These are phyloP conservation scores for Phoma sp. DNA, from an alignment of 2,329 filamentous ascomycete species.

Conservation along the genomic window DNA sequence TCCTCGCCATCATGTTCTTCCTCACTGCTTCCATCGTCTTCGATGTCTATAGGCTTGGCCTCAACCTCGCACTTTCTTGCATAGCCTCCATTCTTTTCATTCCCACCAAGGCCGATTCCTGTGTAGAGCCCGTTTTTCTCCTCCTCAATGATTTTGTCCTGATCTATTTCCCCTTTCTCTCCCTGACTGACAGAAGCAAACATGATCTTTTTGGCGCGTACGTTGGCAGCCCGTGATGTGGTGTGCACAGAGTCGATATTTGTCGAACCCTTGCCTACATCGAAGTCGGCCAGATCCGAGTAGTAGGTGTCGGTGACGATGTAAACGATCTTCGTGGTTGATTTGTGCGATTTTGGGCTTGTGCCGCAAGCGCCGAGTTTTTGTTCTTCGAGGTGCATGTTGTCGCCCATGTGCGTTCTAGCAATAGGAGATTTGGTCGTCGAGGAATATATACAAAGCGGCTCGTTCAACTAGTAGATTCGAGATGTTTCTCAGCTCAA, in stretches of 20 bases:
- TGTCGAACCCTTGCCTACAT: conserved; percentile 25
- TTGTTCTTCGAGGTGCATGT: conserved; percentile 3
- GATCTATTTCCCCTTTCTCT: conserved; percentile 25
- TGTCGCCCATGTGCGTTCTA: neutral
- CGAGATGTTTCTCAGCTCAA: conserved; percentile 1
- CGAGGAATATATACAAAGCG: neutral
- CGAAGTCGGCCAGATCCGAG: conserved; percentile 24
- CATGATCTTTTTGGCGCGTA: conserved; percentile 33
- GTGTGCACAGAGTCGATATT: conserved; percentile 31
- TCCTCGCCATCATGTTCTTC: conserved; percentile 23
- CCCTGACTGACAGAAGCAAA: conserved; percentile 19
- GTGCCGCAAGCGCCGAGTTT: neutral
- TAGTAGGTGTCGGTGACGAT: conserved; percentile 34
- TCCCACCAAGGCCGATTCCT: conserved; percentile 30
- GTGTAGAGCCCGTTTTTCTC: conserved; percentile 29
- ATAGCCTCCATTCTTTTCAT: conserved; percentile 23
- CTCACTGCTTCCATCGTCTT: conserved; percentile 29
- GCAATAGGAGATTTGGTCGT: neutral
- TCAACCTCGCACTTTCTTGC: conserved; percentile 36
- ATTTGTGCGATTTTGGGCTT: conserved; percentile 4
- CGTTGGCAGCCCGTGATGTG: conserved; percentile 26
- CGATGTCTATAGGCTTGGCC: conserved; percentile 30
- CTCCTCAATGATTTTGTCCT: conserved; percentile 36
- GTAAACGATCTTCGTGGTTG: conserved; percentile 20
- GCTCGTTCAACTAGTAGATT: neutral